These are phyloP conservation scores for Inga laurina DNA, from an alignment of 306 rosid species.

Conservation along the genomic window DNA sequence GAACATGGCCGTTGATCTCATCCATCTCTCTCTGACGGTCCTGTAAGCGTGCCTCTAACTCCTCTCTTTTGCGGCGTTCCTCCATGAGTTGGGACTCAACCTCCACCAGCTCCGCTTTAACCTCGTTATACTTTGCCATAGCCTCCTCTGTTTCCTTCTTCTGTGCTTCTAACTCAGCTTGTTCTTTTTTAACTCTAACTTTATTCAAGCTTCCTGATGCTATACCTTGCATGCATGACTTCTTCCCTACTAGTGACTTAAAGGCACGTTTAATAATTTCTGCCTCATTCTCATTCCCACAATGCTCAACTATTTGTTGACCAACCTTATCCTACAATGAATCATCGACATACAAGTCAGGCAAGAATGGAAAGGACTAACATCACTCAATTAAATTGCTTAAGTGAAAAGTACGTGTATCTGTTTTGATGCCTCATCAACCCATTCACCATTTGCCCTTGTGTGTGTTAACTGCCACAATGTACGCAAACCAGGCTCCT, in stretches of 20 bases:
- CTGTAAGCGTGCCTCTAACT: constrained; percentile 26
- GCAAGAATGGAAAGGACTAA: not conserved
- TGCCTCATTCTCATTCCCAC: constrained; percentile 18
- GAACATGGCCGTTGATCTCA: constrained; percentile 43
- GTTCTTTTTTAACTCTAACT: not conserved
- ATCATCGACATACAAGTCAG: not conserved
- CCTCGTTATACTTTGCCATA: constrained; percentile 31
- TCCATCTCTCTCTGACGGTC: constrained; percentile 40
- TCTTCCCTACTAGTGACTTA: constrained; percentile 37
- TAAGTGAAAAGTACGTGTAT: constrained; percentile 34
- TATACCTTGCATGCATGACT: constrained; percentile 27
- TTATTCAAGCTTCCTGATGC: not conserved
- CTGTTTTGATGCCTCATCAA: constrained; percentile 43
- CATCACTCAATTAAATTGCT: constrained; percentile 8
- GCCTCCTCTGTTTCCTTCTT: constrained; percentile 40
- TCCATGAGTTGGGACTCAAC: constrained; percentile 39
- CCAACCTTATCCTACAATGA: constrained; percentile 39
- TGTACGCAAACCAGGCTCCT: constrained; percentile 44
- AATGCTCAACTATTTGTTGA: constrained; percentile 33
- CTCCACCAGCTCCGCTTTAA: constrained; percentile 37
- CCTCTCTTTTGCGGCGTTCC: constrained; percentile 34
- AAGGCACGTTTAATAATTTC: constrained; percentile 42
- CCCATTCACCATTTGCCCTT: constrained; percentile 48
- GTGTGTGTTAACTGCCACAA: constrained; percentile 48
- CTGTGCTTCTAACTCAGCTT: constrained; percentile 42